Percentiles rank a stretch among this genome's conserved stretches.
phyloP scores from a whole-genome alignment of 2,329 filamentous ascomycete genomes.

The Trichoderma pleuroti region DNA sequence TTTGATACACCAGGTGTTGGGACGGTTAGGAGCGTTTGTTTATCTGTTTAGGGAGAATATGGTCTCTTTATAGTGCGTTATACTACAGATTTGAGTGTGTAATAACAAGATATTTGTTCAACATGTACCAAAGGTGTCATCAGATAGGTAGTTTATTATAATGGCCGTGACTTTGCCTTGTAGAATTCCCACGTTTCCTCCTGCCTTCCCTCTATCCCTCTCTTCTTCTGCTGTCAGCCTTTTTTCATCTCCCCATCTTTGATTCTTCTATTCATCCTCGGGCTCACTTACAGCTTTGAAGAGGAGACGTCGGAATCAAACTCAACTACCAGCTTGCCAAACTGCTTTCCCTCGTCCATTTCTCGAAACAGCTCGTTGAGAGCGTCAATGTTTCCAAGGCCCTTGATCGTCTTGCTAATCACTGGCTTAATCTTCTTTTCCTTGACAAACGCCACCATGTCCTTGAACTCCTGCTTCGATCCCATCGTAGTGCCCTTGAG shows the following conservation, averaged over 20 bases:
- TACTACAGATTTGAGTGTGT: not conserved
- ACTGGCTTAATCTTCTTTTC: slow-evolving; percentile 71
- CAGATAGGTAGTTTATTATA: not conserved
- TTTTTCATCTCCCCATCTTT: not conserved
- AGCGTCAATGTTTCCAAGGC: slow-evolving; percentile 70
- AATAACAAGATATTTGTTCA: not conserved
- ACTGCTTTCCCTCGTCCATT: slow-evolving; percentile 81
- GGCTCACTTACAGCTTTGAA: slow-evolving; percentile 39
- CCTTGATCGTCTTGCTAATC: slow-evolving; percentile 69
- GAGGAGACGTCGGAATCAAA: slow-evolving; percentile 43
- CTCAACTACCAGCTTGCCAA: slow-evolving; percentile 87
- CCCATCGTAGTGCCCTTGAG: slow-evolving; percentile 88
- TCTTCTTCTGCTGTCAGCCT: not conserved
- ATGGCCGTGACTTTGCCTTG: not conserved
- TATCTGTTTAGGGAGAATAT: not conserved
- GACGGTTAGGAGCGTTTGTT: slow-evolving; percentile 9
- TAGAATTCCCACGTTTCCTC: not conserved
- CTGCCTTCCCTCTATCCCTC: not conserved
- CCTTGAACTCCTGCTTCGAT: slow-evolving; percentile 80
- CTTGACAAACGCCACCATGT: slow-evolving; percentile 82
- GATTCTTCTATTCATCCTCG: not conserved
- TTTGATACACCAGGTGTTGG: slow-evolving; percentile 6
- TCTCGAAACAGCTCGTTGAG: slow-evolving; percentile 82
- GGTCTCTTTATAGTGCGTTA: not conserved
- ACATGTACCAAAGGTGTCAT: not conserved